These are phyloP conservation scores for Chaetothyriales sp. DNA, from an alignment of 2,329 filamentous ascomycete genomes.

Conservation along the genomic window DNA sequence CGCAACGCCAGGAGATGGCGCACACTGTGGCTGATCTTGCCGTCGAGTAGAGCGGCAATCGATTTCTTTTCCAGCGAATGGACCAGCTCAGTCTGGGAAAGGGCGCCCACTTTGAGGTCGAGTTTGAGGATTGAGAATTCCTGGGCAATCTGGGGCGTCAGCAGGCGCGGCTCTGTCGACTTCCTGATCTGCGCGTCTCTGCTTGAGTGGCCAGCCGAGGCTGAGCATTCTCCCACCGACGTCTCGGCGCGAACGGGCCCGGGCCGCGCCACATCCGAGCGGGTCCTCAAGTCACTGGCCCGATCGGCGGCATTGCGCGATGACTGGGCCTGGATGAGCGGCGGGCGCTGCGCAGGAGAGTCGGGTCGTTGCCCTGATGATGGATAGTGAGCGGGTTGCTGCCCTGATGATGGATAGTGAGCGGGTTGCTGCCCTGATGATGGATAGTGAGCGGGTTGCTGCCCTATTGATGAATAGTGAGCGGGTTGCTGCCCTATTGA, in stretches of 20 bases:
- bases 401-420: too few relatives aligned
- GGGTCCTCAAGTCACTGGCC: slow-evolving; percentile 21
- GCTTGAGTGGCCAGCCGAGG: slow-evolving; percentile 54
- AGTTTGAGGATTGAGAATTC: slow-evolving; percentile 94
- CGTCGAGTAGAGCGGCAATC: slow-evolving; percentile 78
- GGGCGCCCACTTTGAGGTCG: slow-evolving; percentile 74
- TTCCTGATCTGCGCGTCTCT: slow-evolving; percentile 49
- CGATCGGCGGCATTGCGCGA: slow-evolving; percentile 20
- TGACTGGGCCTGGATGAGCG: slow-evolving; percentile 25
- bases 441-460: too few relatives aligned
- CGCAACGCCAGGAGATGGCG: slow-evolving; percentile 75
- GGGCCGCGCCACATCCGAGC: slow-evolving; percentile 27
- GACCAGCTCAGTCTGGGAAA: slow-evolving; percentile 80
- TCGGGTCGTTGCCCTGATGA: slow-evolving; percentile 58
- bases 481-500: too few relatives aligned
- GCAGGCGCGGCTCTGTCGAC: slow-evolving; percentile 60
- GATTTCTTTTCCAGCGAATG: slow-evolving; percentile 89
- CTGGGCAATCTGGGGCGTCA: slow-evolving; percentile 83
- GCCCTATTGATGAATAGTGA: too few relatives aligned
- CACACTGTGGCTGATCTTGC: slow-evolving; percentile 86
- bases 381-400: slow-evolving; percentile 92
- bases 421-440: too few relatives aligned
- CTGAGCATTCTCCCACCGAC: slow-evolving; percentile 44
- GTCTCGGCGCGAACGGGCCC: slow-evolving; percentile 59
- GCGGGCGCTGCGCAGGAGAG: slow-evolving; percentile 22